Conservation (phyloP, 148 eudicot genomes). For the Camellia granthamiana region DNA sequence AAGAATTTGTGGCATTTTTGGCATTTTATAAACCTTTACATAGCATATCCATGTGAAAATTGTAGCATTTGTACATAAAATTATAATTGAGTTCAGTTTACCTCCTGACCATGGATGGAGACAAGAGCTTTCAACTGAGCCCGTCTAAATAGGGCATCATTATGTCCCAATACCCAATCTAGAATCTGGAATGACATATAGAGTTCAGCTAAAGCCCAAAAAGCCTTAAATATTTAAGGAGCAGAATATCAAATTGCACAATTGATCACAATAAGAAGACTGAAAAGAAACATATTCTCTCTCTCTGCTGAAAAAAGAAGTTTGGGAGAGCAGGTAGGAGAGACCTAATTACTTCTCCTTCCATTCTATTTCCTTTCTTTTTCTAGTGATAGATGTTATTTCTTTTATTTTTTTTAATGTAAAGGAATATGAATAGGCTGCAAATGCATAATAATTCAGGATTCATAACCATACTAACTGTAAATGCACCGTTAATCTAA, state of each 20-base stretch:
- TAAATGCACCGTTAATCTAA: neutral
- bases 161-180: conserved; percentile 77
- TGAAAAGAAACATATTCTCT: neutral
- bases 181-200: conserved; percentile 50
- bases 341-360: neutral
- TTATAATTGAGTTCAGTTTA: conserved; percentile 16
- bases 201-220: conserved; percentile 1
- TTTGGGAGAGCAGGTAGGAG: neutral
- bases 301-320: neutral
- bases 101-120: conserved; percentile 85
- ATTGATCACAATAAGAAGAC: neutral
- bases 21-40: neutral
- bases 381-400: neutral
- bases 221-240: neutral
- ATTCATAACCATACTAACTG: neutral
- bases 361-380: neutral
- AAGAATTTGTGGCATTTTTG: neutral
- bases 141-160: conserved; percentile 82
- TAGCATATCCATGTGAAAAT: neutral
- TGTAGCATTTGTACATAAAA: neutral
- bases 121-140: conserved; percentile 95
- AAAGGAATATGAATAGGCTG: neutral
- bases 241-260: neutral
- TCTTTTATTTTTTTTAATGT: neutral
- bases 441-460: neutral